Base-by-base conservation (phyloP, 129 eudicot species). In the Ambrosia trifida region DNA sequence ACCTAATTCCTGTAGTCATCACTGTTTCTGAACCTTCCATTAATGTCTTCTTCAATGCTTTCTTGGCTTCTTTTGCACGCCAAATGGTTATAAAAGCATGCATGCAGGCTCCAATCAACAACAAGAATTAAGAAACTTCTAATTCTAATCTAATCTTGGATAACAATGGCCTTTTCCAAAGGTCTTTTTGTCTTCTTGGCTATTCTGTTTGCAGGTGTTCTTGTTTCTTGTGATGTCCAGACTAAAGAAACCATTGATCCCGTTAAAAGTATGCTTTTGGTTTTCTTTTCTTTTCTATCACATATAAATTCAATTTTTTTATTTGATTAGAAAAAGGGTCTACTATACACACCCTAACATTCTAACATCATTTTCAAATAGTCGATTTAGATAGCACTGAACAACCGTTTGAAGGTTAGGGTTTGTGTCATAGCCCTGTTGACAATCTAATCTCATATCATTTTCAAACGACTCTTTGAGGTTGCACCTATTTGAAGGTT, bases 11-110 rank as follows among this genome's bases (percentile, higher is more conserved):
- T 77, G 70, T 13, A 59, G 66, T 51, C 57, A 69, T 20, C 72
- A 20, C 20, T 16, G 77, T 63, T 64, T 63, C 82, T 78, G 82
- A 78, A 70, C 58, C 71, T 63, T 71, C 72, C 77, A 78, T 78
- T 78, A 63, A 78, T 78, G 68, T 32, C 70, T 57, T n/a, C 56
- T 78, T 70, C 72, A 78, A 78, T 78, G 72, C 54, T 10, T 13
- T 70, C 62, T 63, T 78, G 81, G 66, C 56, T 38, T 78, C 31
- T 70, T 24, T 33, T 36, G 10, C 59, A 8, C 52, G 51, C 63
- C 13, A 32, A 63, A 3, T 17, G 28, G 13, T 62, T 70, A 78
- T 78, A 70, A 70, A 70, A 45, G 51, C 58, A 70, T 77, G 28
- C 58, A 70, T 77, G n/a, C n/a, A n/a, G 50, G 0, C 38, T 54